phyloP scores from a whole-genome alignment of 2,329 filamentous ascomycete genomes.

The Clonostachys rosea region DNA sequence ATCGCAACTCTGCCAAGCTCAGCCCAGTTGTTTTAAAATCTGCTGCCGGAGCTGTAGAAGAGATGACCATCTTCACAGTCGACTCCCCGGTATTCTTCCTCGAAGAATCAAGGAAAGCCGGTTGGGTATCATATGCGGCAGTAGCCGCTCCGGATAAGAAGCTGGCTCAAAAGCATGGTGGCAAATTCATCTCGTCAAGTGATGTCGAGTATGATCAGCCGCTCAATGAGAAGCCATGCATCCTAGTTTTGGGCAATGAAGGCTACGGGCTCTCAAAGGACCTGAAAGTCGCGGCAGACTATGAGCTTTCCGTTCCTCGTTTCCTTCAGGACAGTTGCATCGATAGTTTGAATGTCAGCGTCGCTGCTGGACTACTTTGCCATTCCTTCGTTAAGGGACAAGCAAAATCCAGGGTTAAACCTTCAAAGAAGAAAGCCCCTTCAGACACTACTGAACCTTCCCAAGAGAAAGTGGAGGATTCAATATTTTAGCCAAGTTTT shows the following conservation, averaged over 20 bases:
- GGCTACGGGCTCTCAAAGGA: slow-evolving; percentile 65
- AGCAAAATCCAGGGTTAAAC: background rate
- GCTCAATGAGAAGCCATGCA: slow-evolving; percentile 57
- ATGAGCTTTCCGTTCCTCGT: slow-evolving; percentile 60
- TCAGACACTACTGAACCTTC: no score
- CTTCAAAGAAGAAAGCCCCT: no score
- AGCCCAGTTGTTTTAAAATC: slow-evolving; percentile 80
- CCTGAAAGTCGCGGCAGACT: slow-evolving; percentile 63
- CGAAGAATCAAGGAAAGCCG: slow-evolving; percentile 57
- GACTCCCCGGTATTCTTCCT: slow-evolving; percentile 67
- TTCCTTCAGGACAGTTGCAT: slow-evolving; percentile 52
- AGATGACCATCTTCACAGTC: slow-evolving; percentile 68
- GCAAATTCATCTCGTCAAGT: slow-evolving; percentile 43
- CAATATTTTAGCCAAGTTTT: no score
- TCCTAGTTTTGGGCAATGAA: slow-evolving; percentile 82
- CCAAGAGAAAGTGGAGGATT: no score
- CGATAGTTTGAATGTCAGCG: slow-evolving; percentile 91
- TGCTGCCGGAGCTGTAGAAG: slow-evolving; percentile 82
- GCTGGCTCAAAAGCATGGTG: slow-evolving; percentile 22
- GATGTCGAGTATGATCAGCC: slow-evolving; percentile 46
- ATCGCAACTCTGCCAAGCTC: slow-evolving; percentile 67
- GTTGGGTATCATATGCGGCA: slow-evolving; percentile 83
- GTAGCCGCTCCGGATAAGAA: slow-evolving; percentile 41
- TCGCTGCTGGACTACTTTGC: slow-evolving; percentile 75
- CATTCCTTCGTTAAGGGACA: slow-evolving; percentile 56